A percentile compares a stretch with the other conserved stretches of the same genome.
phyloP scores from a whole-genome alignment of 2,329 filamentous ascomycete genomes.

The Aspergillus fischeri region DNA sequence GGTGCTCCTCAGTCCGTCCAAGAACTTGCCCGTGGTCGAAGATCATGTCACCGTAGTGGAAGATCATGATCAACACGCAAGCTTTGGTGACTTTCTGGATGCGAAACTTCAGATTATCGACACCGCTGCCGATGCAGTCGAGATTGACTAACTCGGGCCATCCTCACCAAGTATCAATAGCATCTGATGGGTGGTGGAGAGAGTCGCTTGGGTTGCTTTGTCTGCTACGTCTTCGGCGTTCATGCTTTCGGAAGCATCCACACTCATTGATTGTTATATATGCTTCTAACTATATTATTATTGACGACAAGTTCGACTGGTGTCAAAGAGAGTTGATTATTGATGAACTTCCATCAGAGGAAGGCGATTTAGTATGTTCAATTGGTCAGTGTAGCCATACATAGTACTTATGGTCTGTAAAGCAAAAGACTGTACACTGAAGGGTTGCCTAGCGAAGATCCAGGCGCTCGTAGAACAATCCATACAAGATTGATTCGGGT shows the following conservation, averaged over 20 bases:
- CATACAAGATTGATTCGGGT: too few species aligned
- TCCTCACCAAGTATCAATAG: not conserved
- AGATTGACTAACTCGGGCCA: conserved; percentile 11
- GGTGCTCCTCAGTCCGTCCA: conserved; percentile 13
- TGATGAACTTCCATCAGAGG: not conserved
- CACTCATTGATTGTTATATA: not conserved
- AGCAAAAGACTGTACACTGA: not conserved
- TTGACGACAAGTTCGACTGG: not conserved
- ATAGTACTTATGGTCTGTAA: not conserved
- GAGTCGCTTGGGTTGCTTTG: not conserved
- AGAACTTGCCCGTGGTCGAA: conserved; percentile 16
- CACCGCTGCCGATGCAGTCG: conserved; percentile 7
- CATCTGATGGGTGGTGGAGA: not conserved
- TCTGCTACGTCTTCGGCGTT: not conserved
- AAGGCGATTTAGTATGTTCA: not conserved
- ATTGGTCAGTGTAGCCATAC: not conserved
- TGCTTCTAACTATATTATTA: not conserved
- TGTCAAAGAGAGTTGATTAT: not conserved
- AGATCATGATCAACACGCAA: conserved; percentile 10
- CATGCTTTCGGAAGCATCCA: not conserved
- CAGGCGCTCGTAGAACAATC: not conserved
- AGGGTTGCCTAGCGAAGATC: not conserved
- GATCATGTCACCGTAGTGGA: conserved; percentile 12
- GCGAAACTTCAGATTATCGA: conserved; percentile 7
- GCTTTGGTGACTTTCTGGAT: conserved; percentile 18